A percentile compares a stretch with the other conserved stretches of the same genome.
phyloP scores from a whole-genome alignment of 2,329 filamentous ascomycete species.

The Phaeosphaeria sp. region DNA sequence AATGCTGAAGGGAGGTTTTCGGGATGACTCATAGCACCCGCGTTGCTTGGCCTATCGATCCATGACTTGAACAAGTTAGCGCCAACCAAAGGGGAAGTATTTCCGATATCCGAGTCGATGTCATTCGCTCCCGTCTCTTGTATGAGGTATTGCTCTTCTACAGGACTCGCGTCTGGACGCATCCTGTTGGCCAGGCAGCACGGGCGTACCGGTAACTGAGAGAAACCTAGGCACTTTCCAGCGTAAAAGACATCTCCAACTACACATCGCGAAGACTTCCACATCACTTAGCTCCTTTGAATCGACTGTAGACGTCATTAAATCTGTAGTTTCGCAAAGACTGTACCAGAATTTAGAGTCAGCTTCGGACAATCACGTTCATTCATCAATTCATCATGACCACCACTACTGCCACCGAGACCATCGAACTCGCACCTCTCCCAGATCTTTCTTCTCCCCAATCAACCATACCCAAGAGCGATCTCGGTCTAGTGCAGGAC shows the following conservation, averaged over 20 bases:
- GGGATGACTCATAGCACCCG: no score
- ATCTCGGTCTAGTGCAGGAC: background rate
- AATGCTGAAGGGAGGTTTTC: no score
- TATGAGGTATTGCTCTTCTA: no score
- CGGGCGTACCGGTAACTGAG: background rate
- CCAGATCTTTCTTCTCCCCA: background rate
- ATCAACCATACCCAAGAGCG: background rate
- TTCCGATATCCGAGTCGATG: no score
- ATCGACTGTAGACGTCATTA: background rate
- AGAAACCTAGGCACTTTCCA: background rate
- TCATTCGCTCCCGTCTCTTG: no score
- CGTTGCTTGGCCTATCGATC: no score
- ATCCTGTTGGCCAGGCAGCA: background rate
- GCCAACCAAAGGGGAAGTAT: no score
- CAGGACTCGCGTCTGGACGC: background rate
- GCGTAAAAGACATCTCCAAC: background rate
- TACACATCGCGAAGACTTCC: background rate
- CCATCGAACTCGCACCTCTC: background rate
- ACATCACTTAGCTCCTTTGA: background rate
- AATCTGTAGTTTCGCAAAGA: background rate
- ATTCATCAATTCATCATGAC: no score
- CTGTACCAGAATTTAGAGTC: no score
- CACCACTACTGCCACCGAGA: slow-evolving; percentile 16
- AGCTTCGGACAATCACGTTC: background rate
- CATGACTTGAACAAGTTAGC: no score